phyloP scores from a whole-genome alignment of 345 rosid genomes.

The Gossypium sturtianum region DNA sequence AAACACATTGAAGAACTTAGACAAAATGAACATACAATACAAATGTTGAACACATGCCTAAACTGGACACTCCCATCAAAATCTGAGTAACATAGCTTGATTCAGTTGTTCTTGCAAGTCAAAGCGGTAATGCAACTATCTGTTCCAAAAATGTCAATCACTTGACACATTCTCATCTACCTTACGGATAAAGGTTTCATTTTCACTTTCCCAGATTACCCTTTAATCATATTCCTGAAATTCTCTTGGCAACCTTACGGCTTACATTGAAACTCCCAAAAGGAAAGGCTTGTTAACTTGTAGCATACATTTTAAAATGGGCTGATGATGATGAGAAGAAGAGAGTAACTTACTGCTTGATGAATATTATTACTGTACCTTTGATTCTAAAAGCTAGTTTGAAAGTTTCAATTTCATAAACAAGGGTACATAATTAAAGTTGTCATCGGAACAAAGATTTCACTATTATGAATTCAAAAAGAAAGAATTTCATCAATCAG shows the following conservation, averaged over 20 bases:
- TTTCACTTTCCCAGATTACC: not conserved
- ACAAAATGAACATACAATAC: not conserved
- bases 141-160: not conserved
- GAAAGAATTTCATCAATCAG: not conserved
- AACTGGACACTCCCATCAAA: not conserved
- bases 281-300: not conserved
- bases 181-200: not conserved
- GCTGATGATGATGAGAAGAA: not conserved
- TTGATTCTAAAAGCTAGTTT: not conserved
- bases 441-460: not conserved
- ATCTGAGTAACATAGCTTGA: no score
- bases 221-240: not conserved
- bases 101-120: not conserved
- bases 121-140: no score
- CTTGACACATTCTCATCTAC: not conserved
- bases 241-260: not conserved
- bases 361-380: not conserved
- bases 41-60: not conserved
- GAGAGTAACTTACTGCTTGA: not conserved
- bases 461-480: not conserved
- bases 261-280: not conserved
- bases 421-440: not conserved
- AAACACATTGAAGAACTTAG: not conserved
- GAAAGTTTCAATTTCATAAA: not conserved
- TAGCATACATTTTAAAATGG: not conserved